phyloP scores from a whole-genome alignment of 2,329 filamentous ascomycete species.

The Pseudopyricularia cyperi region DNA sequence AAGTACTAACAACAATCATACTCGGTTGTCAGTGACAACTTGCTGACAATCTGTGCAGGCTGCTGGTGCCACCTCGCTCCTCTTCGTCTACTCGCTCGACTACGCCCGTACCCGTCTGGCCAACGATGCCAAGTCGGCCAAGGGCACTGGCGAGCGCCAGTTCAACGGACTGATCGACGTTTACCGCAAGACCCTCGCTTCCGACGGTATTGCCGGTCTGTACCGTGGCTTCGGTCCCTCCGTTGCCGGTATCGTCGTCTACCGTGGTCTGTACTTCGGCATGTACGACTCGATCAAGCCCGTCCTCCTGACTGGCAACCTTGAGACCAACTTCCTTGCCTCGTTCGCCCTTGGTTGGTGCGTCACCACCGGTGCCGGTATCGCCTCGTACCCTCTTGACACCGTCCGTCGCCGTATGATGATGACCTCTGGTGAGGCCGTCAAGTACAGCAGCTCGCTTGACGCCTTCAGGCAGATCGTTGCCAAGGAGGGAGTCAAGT shows the following conservation, averaged over 20 bases:
- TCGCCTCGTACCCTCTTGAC: constrained; percentile 99
- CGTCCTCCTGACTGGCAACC: constrained; percentile 78
- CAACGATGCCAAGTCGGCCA: constrained; percentile 99
- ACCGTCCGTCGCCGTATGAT: constrained; percentile 99
- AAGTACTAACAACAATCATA: constrained; percentile 28
- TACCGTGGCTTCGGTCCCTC: constrained; percentile 99
- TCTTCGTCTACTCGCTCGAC: constrained; percentile 99
- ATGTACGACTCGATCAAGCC: constrained; percentile 99
- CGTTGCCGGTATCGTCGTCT: constrained; percentile 97
- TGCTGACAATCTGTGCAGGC: constrained; percentile 34
- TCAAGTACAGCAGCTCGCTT: constrained; percentile 98
- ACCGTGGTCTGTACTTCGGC: constrained; percentile 99
- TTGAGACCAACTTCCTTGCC: constrained; percentile 98
- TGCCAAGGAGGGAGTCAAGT: constrained; percentile 94
- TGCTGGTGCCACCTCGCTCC: constrained; percentile 97
- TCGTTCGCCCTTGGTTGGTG: constrained; percentile 97
- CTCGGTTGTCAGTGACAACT: not conserved
- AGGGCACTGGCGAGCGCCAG: constrained; percentile 93
- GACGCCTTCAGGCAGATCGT: constrained; percentile 95
- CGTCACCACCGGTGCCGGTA: constrained; percentile 99
- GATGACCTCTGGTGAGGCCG: constrained; percentile 96
- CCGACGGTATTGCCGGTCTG: constrained; percentile 97
- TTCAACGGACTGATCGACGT: constrained; percentile 99
- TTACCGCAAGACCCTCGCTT: constrained; percentile 99
- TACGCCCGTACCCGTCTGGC: constrained; percentile 99